Evolutionary conservation across 2,329 filamentous ascomycete genomes (phyloP), one percentile per base, ranked within the genome.

Genomic region (Xylaria sp.): DNA sequence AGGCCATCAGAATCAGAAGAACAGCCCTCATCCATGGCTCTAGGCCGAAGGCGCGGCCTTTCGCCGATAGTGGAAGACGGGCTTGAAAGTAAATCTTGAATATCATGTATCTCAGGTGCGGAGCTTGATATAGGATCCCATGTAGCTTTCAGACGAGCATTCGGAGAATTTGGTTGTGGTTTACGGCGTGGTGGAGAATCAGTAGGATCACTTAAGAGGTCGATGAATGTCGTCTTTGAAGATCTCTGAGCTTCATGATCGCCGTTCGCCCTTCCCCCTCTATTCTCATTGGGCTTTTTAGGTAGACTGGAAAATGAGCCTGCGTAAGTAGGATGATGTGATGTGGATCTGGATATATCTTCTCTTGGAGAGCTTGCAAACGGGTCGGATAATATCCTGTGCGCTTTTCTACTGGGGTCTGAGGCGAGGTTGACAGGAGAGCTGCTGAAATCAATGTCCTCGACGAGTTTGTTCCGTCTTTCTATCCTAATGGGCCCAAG

Each of bases 101-200:
- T 36, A 17, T 64, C 64, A 22, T 73, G 62, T 74, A 65, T 63
- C 51, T 85, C 81, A 0, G 84, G 85, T 3, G 83, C 84, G 0
- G 83, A 86, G 72, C 84, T 87, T 0, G 84, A 86, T 57, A 86
- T 86, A 0, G 83, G 84, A 71, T 85, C 83, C 83, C 83, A 85
- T 0, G 76, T 75, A 2, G 73, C 73, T 4, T 74, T 71, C 22
- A 72, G 63, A 38, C 36, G 60, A 53, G 56, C 2, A 51, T 69
- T 78, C 5, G 73, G 65, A 5, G 70, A 50, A 17, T 66, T 74
- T 1, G 63, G 45, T 29, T 61, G 66, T 15, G 57, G 11, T 38
- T 71, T 69, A n/a, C 56, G 27, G 15, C 22, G 63, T 13, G 65
- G 64, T 1, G 63, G 39, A 29, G 51, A 63, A 61, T 71, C 69